Conservation (phyloP, 805 yeast genomes). For the Hanseniaspora clermontiae region DNA sequence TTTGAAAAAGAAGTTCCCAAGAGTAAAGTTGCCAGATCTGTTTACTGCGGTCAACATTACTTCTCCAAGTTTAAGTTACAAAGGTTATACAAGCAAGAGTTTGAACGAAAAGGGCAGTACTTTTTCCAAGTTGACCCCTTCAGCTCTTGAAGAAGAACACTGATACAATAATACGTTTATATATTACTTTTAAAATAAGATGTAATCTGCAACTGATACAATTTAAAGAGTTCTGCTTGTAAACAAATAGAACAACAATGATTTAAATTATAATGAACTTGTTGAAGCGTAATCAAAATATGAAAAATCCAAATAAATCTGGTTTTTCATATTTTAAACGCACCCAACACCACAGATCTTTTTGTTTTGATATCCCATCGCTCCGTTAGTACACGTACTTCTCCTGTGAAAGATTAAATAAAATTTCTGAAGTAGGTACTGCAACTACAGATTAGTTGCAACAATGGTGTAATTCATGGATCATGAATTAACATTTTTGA, state of each 20-base stretch:
- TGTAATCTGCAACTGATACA: slow-evolving; percentile 13
- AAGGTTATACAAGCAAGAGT: slow-evolving; percentile 14
- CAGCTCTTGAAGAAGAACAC: slow-evolving; percentile 9
- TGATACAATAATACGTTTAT: background rate
- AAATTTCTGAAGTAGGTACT: slow-evolving; percentile 8
- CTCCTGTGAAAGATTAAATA: slow-evolving; percentile 1
- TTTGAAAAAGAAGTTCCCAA: slow-evolving; percentile 63
- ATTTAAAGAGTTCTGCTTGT: background rate
- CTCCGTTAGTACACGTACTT: slow-evolving; percentile 14
- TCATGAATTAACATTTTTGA: background rate
- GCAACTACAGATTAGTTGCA: slow-evolving; percentile 14
- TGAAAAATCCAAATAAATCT: background rate
- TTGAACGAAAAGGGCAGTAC: background rate
- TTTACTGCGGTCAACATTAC: slow-evolving; percentile 81
- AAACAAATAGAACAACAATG: background rate
- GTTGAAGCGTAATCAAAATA: background rate
- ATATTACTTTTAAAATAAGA: background rate
- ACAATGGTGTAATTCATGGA: slow-evolving; percentile 7
- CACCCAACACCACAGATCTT: background rate
- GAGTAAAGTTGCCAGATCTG: slow-evolving; percentile 83
- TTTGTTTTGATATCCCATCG: slow-evolving; percentile 13
- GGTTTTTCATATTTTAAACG: background rate
- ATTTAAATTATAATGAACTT: background rate
- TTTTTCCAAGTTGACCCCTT: slow-evolving; percentile 6
- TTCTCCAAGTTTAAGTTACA: slow-evolving; percentile 39